These are phyloP conservation scores for Backusella macrospora DNA, from an alignment of 192 early-diverging fungal genomes.

Conservation along the genomic window DNA sequence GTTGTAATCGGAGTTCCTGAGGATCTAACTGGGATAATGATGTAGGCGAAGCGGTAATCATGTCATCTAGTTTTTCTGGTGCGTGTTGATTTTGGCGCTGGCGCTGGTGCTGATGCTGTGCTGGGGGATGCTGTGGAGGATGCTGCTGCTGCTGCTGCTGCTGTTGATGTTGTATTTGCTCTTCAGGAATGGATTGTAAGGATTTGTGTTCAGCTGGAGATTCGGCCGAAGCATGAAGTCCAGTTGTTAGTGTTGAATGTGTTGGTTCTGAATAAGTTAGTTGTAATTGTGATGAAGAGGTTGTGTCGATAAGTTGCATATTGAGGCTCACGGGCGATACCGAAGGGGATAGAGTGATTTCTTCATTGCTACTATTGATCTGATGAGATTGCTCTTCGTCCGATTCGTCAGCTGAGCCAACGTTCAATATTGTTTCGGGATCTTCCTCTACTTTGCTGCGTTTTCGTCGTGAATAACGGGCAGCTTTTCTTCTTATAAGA, in stretches of 20 bases:
- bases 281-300: conserved; percentile 22
- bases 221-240: background rate
- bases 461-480: conserved; percentile 29
- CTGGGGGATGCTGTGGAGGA: background rate
- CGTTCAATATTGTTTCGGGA: conserved; percentile 19
- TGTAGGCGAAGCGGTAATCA: background rate
- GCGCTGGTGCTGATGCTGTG: background rate
- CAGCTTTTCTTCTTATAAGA: conserved; percentile 43
- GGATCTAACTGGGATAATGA: background rate
- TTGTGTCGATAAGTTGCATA: background rate
- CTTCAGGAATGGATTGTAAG: background rate
- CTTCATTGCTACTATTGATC: background rate
- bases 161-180: background rate
- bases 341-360: conserved; percentile 2
- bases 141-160: background rate
- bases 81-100: background rate
- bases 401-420: conserved; percentile 22
- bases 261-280: conserved; percentile 6
- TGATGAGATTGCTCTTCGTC: background rate
- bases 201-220: conserved; percentile 4
- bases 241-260: background rate
- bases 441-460: conserved; percentile 21
- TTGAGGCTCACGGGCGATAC: background rate
- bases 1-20: conserved; percentile 17
- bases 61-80: conserved; percentile 2